Evolutionary conservation across 2,329 filamentous ascomycete species (phyloP).

Genomic region (Phoma sp.): DNA sequence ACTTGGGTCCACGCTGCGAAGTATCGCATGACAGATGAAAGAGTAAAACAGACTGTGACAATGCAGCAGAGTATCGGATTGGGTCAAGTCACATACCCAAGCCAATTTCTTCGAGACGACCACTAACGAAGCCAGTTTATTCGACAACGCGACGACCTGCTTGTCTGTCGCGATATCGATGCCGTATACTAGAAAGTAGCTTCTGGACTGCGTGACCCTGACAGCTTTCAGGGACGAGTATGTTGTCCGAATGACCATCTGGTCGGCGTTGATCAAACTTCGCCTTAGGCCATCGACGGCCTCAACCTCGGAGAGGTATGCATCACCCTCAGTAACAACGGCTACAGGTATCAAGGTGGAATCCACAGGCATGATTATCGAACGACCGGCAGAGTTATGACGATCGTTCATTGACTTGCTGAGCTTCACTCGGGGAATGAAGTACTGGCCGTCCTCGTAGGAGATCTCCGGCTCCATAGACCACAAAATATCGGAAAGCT

Average conservation of each 20-base stretch:
- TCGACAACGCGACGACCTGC: constrained; percentile 3
- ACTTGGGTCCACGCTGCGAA: not conserved
- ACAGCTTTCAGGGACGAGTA: constrained; percentile 1
- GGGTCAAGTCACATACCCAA: not conserved
- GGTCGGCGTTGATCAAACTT: not conserved
- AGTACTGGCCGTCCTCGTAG: not conserved
- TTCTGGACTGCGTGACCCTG: not conserved
- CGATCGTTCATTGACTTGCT: constrained; percentile 20
- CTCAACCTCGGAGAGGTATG: not conserved
- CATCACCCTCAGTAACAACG: not conserved
- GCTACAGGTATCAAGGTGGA: not conserved
- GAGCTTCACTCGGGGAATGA: constrained; percentile 9
- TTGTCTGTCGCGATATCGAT: not conserved
- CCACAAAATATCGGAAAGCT: not conserved
- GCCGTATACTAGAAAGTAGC: not conserved
- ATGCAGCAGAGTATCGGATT: not conserved
- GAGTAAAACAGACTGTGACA: not conserved
- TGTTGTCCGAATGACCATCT: not conserved
- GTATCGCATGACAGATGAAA: not conserved
- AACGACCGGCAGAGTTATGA: constrained; percentile 26
- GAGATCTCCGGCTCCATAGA: constrained; percentile 5
- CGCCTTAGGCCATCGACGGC: too few species aligned
- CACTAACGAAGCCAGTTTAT: not conserved
- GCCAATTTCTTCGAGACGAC: not conserved
- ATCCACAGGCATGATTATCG: not conserved